phyloP scores from a whole-genome alignment of 83 land plant genomes.

The Diphasiastrum complanatum region DNA sequence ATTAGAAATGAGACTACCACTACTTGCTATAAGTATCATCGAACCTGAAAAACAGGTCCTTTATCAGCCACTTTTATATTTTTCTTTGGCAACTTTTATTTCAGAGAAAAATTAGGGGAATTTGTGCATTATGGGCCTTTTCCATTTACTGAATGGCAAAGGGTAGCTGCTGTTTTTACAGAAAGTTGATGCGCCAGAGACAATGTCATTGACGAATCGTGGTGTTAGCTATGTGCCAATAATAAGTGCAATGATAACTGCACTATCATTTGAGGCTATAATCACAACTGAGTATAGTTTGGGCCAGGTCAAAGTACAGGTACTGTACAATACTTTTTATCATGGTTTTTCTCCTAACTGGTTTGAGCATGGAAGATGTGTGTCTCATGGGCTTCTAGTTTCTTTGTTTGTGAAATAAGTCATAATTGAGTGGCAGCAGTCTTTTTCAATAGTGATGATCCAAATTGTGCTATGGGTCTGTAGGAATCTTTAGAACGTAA shows the following conservation, averaged over 20 bases:
- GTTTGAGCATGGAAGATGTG: no score
- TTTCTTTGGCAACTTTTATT: neutral
- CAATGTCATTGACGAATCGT: neutral
- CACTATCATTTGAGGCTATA: constrained; percentile 19
- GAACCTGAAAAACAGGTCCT: constrained; percentile 55
- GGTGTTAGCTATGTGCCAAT: constrained; percentile 17
- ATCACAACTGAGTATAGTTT: constrained; percentile 29
- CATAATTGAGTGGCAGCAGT: no score
- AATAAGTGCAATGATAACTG: constrained; percentile 19
- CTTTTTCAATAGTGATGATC: no score
- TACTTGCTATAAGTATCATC: constrained; percentile 43
- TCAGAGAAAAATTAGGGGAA: neutral
- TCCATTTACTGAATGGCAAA: neutral
- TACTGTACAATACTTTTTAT: no score
- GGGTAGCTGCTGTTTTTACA: neutral
- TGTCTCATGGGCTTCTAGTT: no score
- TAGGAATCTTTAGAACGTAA: no score
- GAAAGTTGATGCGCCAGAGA: neutral
- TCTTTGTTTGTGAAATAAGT: no score
- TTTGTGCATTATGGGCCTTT: neutral
- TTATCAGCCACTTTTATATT: constrained; percentile 7
- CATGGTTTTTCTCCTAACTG: no score
- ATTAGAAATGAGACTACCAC: constrained; percentile 42
- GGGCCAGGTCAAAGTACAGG: constrained; percentile 31
- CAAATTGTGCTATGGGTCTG: no score